Evolutionary conservation across 2,329 filamentous ascomycete species (phyloP), one percentile per base, ranked within the genome.

Genomic region (Boeremia lycopersici): DNA sequence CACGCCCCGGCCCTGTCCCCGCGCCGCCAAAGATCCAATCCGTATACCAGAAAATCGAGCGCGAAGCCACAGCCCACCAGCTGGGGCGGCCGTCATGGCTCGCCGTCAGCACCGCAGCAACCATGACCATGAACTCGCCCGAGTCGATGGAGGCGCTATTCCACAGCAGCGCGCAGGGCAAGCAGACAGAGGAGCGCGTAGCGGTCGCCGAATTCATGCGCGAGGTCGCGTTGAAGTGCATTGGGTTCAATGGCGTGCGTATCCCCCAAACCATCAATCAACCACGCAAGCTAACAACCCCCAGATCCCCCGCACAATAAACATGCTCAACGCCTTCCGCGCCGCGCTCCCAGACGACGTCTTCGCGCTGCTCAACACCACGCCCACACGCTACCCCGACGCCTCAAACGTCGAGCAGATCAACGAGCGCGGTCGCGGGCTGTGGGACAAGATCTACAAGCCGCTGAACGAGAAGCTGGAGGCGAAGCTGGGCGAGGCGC

Each of bases 41-140:
- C 1, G 44, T 74, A 12, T 74, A 71, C 59, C 63, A 59, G 30
- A 65, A 60, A 31, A 72, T 74, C 41, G 69, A 71, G 38, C 45
- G 60, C 36, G 71, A 74, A 55, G 72, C 71, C 6, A 62, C 62
- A 17, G 64, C 61, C 36, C 63, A 62, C 5, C 68, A 67, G 33
- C 61, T 74, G 1, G 67, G 68, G 1, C 63, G 69, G 4, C 72
- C 72, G 19, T 72, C 71, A 66, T 74, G 72, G 72, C 68, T 74
- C n/a, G 64, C 69, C 25, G 62, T 74, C 15, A 66, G 65, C 9
- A 89, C 90, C 0, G 91, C 90, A 29, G 87, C 90, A 15, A 91
- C 90, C 1, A 90, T 93, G 78, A 95, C 91, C 1, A 86, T 95
- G 79, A 95, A 96, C 78, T 92, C 90, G 1, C 90, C 90, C 23